phyloP scores from a whole-genome alignment of 768 basidiomycete species.

The Myochromella boudieri region DNA sequence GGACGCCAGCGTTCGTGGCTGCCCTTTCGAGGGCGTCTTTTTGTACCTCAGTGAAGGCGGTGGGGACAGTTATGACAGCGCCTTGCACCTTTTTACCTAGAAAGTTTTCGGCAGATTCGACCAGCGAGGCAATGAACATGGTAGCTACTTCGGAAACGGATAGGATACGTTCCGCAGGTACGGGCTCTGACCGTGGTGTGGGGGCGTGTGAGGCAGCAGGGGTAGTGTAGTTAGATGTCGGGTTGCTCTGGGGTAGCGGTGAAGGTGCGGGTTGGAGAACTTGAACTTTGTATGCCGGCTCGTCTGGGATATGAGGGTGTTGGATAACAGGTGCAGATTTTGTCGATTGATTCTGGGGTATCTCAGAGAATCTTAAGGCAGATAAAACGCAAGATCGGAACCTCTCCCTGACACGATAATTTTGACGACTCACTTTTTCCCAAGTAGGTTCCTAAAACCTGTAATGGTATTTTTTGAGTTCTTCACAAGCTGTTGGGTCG shows the following conservation, averaged over 20 bases:
- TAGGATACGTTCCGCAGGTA: conserved; percentile 64
- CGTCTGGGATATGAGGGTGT: conserved; percentile 68
- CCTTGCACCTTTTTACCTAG: conserved; percentile 76
- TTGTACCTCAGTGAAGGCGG: conserved; percentile 71
- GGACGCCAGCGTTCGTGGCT: conserved; percentile 77
- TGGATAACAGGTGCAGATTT: conserved; percentile 75
- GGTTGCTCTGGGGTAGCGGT: conserved; percentile 51
- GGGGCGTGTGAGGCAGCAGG: conserved; percentile 67
- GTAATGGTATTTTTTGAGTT: conserved; percentile 92
- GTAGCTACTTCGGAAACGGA: conserved; percentile 82
- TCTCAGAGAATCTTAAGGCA: conserved; percentile 66
- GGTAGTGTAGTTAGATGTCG: conserved; percentile 51
- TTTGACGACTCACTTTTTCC: conserved; percentile 70
- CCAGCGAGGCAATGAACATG: conserved; percentile 81
- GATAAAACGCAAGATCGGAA: not conserved
- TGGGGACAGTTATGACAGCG: conserved; percentile 82
- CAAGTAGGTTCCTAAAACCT: conserved; percentile 92
- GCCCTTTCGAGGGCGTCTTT: conserved; percentile 70
- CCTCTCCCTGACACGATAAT: not conserved
- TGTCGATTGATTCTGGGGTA: conserved; percentile 50
- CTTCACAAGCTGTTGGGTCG: conserved; percentile 92
- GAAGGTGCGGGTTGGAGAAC: conserved; percentile 77
- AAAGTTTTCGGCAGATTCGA: conserved; percentile 89
- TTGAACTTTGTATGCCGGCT: conserved; percentile 82
- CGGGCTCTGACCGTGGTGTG: conserved; percentile 75